Evolutionary conservation across 176 grass and related monocot species (phyloP), one percentile per base, ranked within the genome.

Genomic region (Tillandsia fasciculata): DNA sequence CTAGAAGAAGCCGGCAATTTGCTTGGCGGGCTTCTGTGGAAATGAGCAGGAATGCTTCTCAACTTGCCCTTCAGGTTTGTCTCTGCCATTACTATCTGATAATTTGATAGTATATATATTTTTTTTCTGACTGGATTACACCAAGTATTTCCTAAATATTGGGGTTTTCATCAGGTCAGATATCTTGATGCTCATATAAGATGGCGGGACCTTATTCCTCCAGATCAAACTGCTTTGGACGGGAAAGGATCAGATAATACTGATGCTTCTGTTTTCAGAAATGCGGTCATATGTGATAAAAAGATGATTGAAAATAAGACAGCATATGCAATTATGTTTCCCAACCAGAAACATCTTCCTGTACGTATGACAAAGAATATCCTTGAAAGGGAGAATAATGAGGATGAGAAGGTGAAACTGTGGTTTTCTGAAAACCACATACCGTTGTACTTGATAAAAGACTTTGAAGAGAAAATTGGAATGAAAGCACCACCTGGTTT

Each of bases 381-480:
- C 79, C 53, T 92, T 68, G 94, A 93, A 86, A 66, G 71, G 50
- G 86, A 90, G 83, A 78, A 70, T 81, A 85, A 77, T 74, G 71
- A 83, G 54, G 68, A 56, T 56, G 76, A 74, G 72, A 85, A 82
- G 81, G 76, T 71, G 5, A 93, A 82, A 59, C 71, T 86, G 53
- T 99, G 94, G 94, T 99, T 99, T 83, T 87, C 82, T 50, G 94
- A 93, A 74, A 99, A 65, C 77, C 81, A 99, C 79, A 72, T 99
- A 63, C 94, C 94, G 53, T 76, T 99, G 70, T 90, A 78, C 70
- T 87, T 99, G 76, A 48, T 93, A 53, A 88, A 86, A 74, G 77
- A 84, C 63, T 99, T 87, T 73, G 94, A 99, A 72, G 87, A 82
- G 83, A 79, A 74, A 76, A 27, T 73, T 74, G 66, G 52, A 29